phyloP scores from a whole-genome alignment of 1,284 basidiomycete species.

The Ceratobasidium sp. region DNA sequence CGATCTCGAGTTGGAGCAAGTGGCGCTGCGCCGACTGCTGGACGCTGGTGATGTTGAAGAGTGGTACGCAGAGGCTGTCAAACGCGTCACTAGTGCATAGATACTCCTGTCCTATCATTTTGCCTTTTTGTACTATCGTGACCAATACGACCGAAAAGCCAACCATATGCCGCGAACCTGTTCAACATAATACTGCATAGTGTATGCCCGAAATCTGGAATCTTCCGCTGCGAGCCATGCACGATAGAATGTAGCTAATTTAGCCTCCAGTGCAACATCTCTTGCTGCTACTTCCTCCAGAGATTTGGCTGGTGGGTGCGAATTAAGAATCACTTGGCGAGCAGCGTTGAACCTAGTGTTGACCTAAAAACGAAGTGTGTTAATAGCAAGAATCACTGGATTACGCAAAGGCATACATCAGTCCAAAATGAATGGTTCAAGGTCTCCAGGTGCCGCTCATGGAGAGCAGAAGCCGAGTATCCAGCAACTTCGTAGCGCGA shows the following conservation, averaged over 20 bases:
- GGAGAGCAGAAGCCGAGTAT: constrained; percentile 26
- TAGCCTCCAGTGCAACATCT: constrained; percentile 58
- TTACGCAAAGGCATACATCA: constrained; percentile 63
- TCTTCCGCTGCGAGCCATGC: constrained; percentile 76
- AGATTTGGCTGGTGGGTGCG: constrained; percentile 63
- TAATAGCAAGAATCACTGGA: not conserved
- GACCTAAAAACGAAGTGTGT: constrained; percentile 59
- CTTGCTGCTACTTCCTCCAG: constrained; percentile 58
- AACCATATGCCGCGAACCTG: constrained; percentile 38
- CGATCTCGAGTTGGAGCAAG: constrained; percentile 29
- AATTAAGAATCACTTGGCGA: constrained; percentile 65
- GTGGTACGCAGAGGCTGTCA: constrained; percentile 37
- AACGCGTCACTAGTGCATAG: constrained; percentile 5
- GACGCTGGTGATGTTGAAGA: constrained; percentile 30
- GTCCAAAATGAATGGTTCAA: constrained; percentile 80
- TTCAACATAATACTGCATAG: constrained; percentile 48
- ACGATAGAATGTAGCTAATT: constrained; percentile 73
- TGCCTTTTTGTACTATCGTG: constrained; percentile 17
- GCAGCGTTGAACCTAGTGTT: constrained; percentile 76
- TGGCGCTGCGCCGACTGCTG: constrained; percentile 32
- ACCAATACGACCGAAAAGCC: constrained; percentile 36
- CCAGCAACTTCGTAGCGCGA: constrained; percentile 53
- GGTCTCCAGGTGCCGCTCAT: constrained; percentile 63
- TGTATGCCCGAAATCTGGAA: constrained; percentile 65
- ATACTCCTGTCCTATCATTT: not conserved